These are phyloP conservation scores for Paecilomyces sp. DNA, from an alignment of 2,329 filamentous ascomycete species.

Conservation along the genomic window DNA sequence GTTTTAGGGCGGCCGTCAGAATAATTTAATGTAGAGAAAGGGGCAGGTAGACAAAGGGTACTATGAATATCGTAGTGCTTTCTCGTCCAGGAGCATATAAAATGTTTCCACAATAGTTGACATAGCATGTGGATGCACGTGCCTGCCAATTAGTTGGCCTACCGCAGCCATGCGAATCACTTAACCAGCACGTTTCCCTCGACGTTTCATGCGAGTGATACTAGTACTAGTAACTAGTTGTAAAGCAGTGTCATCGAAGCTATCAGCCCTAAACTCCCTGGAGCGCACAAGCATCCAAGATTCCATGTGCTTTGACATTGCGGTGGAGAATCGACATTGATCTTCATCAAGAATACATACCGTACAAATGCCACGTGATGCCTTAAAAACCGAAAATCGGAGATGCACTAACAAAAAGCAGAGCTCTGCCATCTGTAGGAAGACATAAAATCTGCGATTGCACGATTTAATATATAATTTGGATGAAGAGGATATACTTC, in stretches of 20 bases:
- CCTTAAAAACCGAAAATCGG: neutral
- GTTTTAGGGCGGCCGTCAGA: too few relatives aligned
- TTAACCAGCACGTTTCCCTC: neutral
- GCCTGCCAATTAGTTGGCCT: neutral
- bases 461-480: too few relatives aligned
- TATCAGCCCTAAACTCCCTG: neutral
- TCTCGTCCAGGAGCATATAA: neutral
- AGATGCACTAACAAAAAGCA: neutral
- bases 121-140: too few relatives aligned
- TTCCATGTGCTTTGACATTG: neutral
- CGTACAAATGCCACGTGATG: neutral
- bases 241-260: neutral
- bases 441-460: too few relatives aligned
- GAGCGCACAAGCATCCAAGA: neutral
- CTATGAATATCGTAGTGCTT: too few relatives aligned
- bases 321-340: neutral
- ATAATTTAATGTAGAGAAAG: too few relatives aligned
- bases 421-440: too few relatives aligned
- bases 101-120: neutral
- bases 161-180: neutral
- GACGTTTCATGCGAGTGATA: neutral
- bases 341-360: neutral
- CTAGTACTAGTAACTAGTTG: neutral
- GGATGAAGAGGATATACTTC: too few relatives aligned
- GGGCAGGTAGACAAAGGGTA: too few relatives aligned